A percentile compares a stretch with the other conserved stretches of the same genome.
These are phyloP conservation scores for Quercus robur DNA, from an alignment of 306 rosid genomes.

Conservation along the genomic window DNA sequence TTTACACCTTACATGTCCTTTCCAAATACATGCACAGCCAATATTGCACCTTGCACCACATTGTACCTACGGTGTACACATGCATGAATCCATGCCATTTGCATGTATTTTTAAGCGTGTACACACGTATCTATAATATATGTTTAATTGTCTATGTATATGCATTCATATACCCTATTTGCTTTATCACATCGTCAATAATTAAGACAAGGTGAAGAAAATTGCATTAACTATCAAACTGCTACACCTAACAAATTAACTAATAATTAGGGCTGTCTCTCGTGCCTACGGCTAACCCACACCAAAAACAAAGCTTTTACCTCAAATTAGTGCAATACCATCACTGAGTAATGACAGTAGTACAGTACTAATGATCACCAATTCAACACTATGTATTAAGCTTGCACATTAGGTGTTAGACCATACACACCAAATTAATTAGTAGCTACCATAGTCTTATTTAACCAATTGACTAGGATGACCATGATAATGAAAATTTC, in stretches of 20 bases:
- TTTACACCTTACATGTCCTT: not conserved
- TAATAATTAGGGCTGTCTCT: not conserved
- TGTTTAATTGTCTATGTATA: not conserved
- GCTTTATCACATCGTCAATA: not conserved
- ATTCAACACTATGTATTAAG: too few relatives aligned
- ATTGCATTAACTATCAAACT: not conserved
- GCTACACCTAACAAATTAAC: not conserved
- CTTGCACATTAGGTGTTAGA: too few relatives aligned
- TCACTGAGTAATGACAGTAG: too few relatives aligned
- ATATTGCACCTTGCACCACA: not conserved
- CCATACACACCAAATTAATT: too few relatives aligned
- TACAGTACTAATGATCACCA: too few relatives aligned
- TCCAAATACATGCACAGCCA: not conserved
- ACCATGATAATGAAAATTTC: not conserved
- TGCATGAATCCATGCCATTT: not conserved
- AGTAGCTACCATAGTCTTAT: not conserved
- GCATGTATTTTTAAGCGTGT: not conserved
- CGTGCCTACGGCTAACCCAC: not conserved
- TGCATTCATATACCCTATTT: not conserved
- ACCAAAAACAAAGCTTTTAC: not conserved
- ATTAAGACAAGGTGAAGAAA: not conserved
- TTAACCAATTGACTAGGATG: not conserved
- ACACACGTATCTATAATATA: not conserved
- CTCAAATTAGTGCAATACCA: too few relatives aligned
- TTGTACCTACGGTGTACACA: not conserved